These are phyloP conservation scores for Acanthamoeba lenticulata DNA, from an alignment of 208 protist genomes.

Conservation along the genomic window DNA sequence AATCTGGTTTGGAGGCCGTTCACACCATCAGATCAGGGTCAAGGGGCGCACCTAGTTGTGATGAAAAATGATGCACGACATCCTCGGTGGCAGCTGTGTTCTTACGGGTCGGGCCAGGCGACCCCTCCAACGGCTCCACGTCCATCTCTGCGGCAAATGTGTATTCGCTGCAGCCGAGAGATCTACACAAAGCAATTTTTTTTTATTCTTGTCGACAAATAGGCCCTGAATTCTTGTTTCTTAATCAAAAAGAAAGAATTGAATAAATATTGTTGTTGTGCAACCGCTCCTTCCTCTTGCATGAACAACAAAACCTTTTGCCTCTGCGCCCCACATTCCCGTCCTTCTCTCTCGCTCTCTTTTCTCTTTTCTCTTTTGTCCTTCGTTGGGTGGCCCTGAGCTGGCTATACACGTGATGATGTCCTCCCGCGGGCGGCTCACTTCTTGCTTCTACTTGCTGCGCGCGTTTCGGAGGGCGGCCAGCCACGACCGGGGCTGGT, in stretches of 20 bases:
- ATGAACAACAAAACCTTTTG: not conserved
- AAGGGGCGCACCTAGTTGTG: not conserved
- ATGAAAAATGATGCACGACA: not conserved
- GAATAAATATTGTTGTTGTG: too few species aligned
- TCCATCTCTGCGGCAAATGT: too few species aligned
- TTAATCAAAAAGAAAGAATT: too few species aligned
- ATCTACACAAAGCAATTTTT: too few species aligned
- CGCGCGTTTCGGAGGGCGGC: conserved; percentile 26
- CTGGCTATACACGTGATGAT: not conserved
- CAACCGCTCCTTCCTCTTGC: not conserved
- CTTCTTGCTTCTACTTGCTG: not conserved
- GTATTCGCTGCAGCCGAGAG: too few species aligned
- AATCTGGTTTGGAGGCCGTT: not conserved
- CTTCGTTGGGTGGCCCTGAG: not conserved
- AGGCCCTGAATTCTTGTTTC: too few species aligned
- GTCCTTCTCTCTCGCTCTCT: not conserved
- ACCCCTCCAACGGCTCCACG: too few species aligned
- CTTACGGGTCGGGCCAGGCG: not conserved
- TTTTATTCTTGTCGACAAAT: too few species aligned
- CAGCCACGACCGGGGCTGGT: not conserved
- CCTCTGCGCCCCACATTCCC: too few species aligned
- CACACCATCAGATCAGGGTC: not conserved
- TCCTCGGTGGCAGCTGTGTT: not conserved
- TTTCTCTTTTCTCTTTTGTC: not conserved
- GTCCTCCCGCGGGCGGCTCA: not conserved